Evolutionary conservation across 1,284 basidiomycete genomes (phyloP).

Genomic region (Ganoderma resinaceum): DNA sequence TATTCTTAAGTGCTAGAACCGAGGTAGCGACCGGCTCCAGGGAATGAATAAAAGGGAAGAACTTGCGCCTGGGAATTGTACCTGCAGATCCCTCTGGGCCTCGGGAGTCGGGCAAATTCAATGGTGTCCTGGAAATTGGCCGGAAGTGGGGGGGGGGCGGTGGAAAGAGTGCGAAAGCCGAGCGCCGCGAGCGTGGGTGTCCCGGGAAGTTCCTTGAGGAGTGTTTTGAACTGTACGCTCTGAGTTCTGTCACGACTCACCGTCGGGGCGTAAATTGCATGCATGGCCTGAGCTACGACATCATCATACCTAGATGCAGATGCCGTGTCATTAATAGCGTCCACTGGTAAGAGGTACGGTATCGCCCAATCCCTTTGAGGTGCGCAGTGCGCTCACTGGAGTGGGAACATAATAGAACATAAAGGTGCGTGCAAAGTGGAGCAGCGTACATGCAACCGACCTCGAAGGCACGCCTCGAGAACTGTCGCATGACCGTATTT

Average conservation of each 20-base stretch:
- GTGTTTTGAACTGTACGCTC: constrained; percentile 2
- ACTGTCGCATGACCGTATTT: constrained; percentile 6
- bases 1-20: background rate
- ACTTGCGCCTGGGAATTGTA: constrained; percentile 24
- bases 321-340: background rate
- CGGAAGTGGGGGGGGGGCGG: too few relatives aligned
- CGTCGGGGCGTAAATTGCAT: background rate
- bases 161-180: constrained; percentile 14
- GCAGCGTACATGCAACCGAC: background rate
- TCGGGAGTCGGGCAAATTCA: background rate
- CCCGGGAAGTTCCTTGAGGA: background rate
- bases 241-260: background rate
- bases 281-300: background rate
- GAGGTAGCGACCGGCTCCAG: background rate
- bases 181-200: background rate
- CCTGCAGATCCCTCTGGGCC: constrained; percentile 26
- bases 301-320: background rate
- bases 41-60: background rate
- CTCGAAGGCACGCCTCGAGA: background rate
- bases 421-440: background rate
- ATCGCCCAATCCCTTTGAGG: background rate
- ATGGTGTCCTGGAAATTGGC: constrained; percentile 21
- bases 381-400: background rate
- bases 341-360: background rate
- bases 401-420: background rate